phyloP scores from a whole-genome alignment of 2,329 filamentous ascomycete genomes.

The Stachybotrys chartarum region DNA sequence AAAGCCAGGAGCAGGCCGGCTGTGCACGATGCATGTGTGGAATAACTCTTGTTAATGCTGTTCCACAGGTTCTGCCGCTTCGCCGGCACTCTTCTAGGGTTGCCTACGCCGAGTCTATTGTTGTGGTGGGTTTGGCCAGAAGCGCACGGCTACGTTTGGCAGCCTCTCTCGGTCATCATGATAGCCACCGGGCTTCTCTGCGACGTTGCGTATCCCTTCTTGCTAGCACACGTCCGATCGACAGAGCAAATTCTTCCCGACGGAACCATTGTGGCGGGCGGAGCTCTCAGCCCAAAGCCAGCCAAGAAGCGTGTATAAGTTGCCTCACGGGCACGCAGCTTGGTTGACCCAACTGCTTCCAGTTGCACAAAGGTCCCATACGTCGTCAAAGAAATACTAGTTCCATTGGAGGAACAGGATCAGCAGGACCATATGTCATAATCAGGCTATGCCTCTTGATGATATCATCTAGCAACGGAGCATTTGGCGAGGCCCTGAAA shows the following conservation, averaged over 20 bases:
- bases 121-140: conserved; percentile 46
- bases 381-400: too few species aligned
- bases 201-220: conserved; percentile 37
- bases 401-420: not conserved
- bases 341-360: too few species aligned
- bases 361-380: too few species aligned
- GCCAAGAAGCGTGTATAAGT: not conserved
- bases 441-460: not conserved
- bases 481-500: too few species aligned
- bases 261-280: conserved; percentile 24
- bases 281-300: not conserved
- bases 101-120: conserved; percentile 28
- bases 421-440: not conserved
- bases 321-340: too few species aligned
- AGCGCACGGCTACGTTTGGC: conserved; percentile 38
- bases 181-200: conserved; percentile 30
- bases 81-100: conserved; percentile 32
- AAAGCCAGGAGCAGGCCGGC: too few species aligned
- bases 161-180: conserved; percentile 34
- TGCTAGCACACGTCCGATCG: conserved; percentile 30
- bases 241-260: conserved; percentile 30
- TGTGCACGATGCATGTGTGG: too few species aligned
- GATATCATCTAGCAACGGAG: not conserved
- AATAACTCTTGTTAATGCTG: too few species aligned
- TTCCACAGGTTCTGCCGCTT: conserved; percentile 32